phyloP scores from a whole-genome alignment of 495 filamentous ascomycete genomes.

The Daldinia vernicosa region DNA sequence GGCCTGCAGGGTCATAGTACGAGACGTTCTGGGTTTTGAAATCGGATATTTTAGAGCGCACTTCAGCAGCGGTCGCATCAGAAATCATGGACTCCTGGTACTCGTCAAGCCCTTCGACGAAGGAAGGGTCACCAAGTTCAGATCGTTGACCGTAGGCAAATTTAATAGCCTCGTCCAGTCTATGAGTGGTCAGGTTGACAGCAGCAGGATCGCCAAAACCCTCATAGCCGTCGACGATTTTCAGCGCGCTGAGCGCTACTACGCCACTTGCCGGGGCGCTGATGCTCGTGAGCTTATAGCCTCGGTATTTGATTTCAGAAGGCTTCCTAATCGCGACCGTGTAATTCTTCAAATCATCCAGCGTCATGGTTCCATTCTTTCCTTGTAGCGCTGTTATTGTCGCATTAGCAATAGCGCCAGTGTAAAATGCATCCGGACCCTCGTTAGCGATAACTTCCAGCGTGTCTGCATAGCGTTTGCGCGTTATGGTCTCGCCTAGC shows the following conservation, averaged over 20 bases:
- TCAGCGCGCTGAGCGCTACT: conserved; percentile 72
- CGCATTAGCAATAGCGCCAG: conserved; percentile 71
- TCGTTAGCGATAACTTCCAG: conserved; percentile 72
- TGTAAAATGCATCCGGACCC: conserved; percentile 78
- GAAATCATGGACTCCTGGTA: conserved; percentile 74
- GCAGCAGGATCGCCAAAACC: conserved; percentile 61
- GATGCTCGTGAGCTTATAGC: conserved; percentile 68
- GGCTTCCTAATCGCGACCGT: conserved; percentile 67
- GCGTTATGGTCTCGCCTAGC: conserved; percentile 74
- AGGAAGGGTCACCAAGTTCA: conserved; percentile 77
- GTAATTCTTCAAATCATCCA: conserved; percentile 77
- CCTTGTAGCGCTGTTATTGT: conserved; percentile 70
- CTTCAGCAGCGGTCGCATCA: conserved; percentile 61
- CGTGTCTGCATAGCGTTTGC: conserved; percentile 77
- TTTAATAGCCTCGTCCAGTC: conserved; percentile 80
- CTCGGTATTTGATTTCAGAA: conserved; percentile 71
- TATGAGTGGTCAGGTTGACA: conserved; percentile 74
- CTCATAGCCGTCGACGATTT: conserved; percentile 73
- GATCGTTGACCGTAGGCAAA: conserved; percentile 76
- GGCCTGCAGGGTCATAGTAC: conserved; percentile 69
- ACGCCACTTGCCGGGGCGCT: conserved; percentile 74
- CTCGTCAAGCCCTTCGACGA: conserved; percentile 67
- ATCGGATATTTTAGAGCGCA: conserved; percentile 75
- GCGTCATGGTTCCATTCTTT: conserved; percentile 77
- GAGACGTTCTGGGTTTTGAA: conserved; percentile 67